Evolutionary conservation across 2,329 filamentous ascomycete species (phyloP), one percentile per base, ranked within the genome.

Genomic region (Talaromyces sp.): DNA sequence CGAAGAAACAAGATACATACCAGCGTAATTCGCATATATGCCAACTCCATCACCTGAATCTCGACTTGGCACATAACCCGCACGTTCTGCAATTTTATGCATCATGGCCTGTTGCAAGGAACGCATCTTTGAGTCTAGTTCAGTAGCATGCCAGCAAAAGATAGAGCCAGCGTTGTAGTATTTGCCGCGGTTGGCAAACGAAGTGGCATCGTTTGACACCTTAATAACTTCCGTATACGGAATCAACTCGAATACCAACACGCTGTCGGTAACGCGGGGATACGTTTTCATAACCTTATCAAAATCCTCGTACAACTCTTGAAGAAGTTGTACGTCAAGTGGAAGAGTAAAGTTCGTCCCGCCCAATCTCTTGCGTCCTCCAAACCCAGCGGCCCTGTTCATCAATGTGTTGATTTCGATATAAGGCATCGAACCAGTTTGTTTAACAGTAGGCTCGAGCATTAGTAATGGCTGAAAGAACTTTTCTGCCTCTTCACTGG

Each of bases 61-160:
- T 11, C 76, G 81, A 64, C 86, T 2, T 81, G 66, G 55, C 77
- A 78, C 1, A 82, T 82, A 0, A 40, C 50, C 36, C 4, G 50
- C 50, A n/a, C 50, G 50, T 40, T 53, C 35, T 41, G 35, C 17
- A 10, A 54, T 54, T 54, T 54, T 54, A 7, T 33, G 36, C 25
- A 54, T 54, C 52, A 54, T 41, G 19, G 39, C 22, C 17, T 33
- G 19, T 10, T 54, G 52, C 52, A 54, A 43, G 81, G 68, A 17
- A 80, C 78, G 37, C 81, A 75, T 51, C 83, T 73, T 37, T 83
- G 75, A 55, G 40, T 56, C 53, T 8, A 46, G 11, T 37, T 46
- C 41, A 22, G 25, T n/a, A 22, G 9, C 19, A 22, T 46, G n/a
- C 53, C 53, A 56, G 19, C 40, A 46, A 15, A 50, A 50, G 40